These are phyloP conservation scores for Alnus glutinosa DNA, from an alignment of 306 rosid genomes.

Conservation along the genomic window DNA sequence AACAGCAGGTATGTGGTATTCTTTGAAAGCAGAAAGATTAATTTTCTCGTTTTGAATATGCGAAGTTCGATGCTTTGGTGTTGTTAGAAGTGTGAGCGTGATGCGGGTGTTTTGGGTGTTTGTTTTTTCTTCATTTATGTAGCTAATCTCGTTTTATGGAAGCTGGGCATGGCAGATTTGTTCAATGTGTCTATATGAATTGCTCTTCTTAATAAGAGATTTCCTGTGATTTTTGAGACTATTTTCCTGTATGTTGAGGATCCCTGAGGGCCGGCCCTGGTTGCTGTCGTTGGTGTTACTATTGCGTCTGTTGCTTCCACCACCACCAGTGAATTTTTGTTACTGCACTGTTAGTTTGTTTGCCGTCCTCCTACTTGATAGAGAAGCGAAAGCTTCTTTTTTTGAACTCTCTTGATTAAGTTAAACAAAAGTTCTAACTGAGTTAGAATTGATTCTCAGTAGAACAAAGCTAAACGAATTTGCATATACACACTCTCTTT, in stretches of 20 bases:
- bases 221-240: neutral
- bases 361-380: neutral
- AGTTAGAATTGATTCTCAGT: neutral
- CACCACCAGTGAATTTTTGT: neutral
- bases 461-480: neutral
- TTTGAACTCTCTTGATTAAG: neutral
- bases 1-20: slow-evolving; percentile 73
- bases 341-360: neutral
- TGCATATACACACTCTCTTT: neutral
- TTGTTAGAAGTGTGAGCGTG: neutral
- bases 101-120: neutral
- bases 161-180: neutral
- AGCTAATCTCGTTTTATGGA: no score
- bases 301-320: neutral
- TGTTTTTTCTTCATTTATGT: no score
- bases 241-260: neutral
- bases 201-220: neutral
- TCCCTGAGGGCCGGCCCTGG: neutral
- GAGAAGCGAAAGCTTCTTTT: neutral
- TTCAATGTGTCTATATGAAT: neutral
- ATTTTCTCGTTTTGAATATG: neutral
- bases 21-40: neutral
- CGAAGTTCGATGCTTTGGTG: neutral
- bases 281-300: neutral
- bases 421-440: neutral